Evolutionary conservation across 306 rosid species (phyloP).

Genomic region (Pyrus betulifolia): DNA sequence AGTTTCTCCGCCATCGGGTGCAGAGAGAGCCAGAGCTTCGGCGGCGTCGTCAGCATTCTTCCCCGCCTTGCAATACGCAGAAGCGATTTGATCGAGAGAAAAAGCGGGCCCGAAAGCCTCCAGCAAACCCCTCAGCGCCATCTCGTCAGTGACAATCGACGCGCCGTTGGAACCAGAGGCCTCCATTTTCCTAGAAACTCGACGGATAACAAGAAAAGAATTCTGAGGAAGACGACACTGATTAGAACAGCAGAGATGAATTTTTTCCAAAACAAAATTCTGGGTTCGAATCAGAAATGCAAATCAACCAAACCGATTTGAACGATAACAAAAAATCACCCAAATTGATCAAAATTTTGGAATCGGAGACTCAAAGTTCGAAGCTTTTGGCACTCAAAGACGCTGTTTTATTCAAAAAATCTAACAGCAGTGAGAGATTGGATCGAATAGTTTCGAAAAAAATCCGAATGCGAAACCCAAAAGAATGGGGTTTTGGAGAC

Average conservation of each 20-base stretch:
- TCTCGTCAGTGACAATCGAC: constrained; percentile 30
- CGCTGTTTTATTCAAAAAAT: neutral
- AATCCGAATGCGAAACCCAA: neutral
- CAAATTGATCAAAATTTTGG: neutral
- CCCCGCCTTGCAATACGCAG: constrained; percentile 66
- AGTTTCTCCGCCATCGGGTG: constrained; percentile 16
- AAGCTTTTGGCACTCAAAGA: neutral
- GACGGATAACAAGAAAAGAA: neutral
- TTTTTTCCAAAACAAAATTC: neutral
- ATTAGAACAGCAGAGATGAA: neutral
- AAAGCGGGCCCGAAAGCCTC: constrained; percentile 61
- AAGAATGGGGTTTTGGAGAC: neutral
- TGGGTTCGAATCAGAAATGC: neutral
- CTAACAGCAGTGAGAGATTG: neutral
- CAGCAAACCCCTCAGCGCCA: constrained; percentile 46
- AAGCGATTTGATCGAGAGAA: constrained; percentile 64
- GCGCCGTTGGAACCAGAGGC: constrained; percentile 25
- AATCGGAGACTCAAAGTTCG: neutral
- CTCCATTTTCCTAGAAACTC: constrained; percentile 32
- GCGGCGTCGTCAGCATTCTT: constrained; percentile 51
- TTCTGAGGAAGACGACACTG: neutral
- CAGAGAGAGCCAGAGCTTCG: constrained; percentile 34
- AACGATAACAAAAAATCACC: neutral
- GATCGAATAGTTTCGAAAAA: neutral
- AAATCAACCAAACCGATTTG: neutral